Base-by-base conservation (phyloP, 805 yeast genomes). In the Candida takata region DNA sequence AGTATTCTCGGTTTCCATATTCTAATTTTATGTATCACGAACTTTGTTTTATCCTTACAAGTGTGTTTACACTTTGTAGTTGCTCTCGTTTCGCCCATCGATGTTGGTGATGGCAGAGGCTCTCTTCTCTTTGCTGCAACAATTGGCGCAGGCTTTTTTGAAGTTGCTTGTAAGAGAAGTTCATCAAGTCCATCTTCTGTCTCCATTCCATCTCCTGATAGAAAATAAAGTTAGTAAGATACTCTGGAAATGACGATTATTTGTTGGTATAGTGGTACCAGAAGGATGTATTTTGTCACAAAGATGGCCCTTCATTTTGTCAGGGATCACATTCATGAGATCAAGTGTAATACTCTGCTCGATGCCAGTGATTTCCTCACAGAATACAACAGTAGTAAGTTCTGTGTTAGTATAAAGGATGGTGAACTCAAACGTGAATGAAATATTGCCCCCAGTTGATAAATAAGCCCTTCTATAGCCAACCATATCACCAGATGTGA, bases 391-490 rank as follows among this genome's bases (percentile, higher is more conserved):
- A 21, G 64, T 52, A 14, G 44, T 53, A 1, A 70, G 47, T 3
- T 14, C 27, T 11, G 59, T 58, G 1, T 34, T 34, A 8, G 27
- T 31, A 5, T 45, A 37, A 0, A 29, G 25, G 1, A 67, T 23
- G 2, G 40, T 36, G 3, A 57, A 37, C 3, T 41, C 37, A 5
- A 70, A 19, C 3, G 31, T 43, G 33, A 64, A 64, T 2, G 55
- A 37, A 35, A 47, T 60, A 26, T 42, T 45, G 2, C 44, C 43
- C 11, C 48, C 51, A 27, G 53, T 63, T 24, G 41, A 36, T 5
- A 57, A 23, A 4, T 42, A 51, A 1, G 69, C 49, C 40, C 70
- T 61, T 37, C 75, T 56, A 37, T 69, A 72, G 39, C 70, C 77
- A 7, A 71, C 35, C 10, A 74, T 41, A 4, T 31, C 44, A 0